Percentiles rank a stretch among this genome's conserved stretches.
Evolutionary conservation across 169 alveolate species (phyloP).

Genomic region (Eimeria maxima): DNA sequence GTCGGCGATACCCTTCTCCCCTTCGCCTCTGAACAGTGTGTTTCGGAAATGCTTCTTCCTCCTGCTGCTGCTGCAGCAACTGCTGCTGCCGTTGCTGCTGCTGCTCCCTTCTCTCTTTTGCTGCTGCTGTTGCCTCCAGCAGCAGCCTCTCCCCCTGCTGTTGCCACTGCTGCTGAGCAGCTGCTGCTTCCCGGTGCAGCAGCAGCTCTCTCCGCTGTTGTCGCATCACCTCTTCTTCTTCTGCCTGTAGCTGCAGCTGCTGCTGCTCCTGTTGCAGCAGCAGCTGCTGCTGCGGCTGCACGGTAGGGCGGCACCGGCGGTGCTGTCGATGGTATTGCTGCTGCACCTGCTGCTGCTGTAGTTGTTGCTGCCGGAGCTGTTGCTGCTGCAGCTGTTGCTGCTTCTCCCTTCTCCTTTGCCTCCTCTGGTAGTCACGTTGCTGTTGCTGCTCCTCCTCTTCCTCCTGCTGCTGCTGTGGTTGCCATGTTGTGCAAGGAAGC

Average conservation of each 20-base stretch:
- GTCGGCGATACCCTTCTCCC: background rate
- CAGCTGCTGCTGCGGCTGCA: slow-evolving; percentile 21
- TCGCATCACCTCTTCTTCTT: background rate
- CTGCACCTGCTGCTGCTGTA: slow-evolving; percentile 21
- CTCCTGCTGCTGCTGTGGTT: background rate
- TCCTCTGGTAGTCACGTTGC: background rate
- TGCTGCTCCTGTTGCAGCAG: background rate
- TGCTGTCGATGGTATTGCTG: background rate
- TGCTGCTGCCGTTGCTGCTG: background rate
- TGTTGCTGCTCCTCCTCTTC: background rate
- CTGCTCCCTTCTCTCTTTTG: background rate
- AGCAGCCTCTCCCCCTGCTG: slow-evolving; percentile 13
- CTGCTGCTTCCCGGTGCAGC: slow-evolving; percentile 24
- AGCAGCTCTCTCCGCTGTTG: background rate
- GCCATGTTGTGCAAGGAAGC: background rate
- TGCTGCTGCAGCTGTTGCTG: background rate
- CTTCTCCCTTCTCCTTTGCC: background rate
- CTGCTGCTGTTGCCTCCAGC: slow-evolving; percentile 36
- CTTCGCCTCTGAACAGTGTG: background rate
- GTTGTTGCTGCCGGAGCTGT: slow-evolving; percentile 13
- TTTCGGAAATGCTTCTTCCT: background rate
- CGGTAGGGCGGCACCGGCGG: background rate
- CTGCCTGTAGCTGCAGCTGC: slow-evolving; percentile 2
- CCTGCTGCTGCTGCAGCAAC: background rate
- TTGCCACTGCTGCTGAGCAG: slow-evolving; percentile 38